These are phyloP conservation scores for Wickerhamiella parazyma DNA, from an alignment of 805 yeast genomes.

Conservation along the genomic window DNA sequence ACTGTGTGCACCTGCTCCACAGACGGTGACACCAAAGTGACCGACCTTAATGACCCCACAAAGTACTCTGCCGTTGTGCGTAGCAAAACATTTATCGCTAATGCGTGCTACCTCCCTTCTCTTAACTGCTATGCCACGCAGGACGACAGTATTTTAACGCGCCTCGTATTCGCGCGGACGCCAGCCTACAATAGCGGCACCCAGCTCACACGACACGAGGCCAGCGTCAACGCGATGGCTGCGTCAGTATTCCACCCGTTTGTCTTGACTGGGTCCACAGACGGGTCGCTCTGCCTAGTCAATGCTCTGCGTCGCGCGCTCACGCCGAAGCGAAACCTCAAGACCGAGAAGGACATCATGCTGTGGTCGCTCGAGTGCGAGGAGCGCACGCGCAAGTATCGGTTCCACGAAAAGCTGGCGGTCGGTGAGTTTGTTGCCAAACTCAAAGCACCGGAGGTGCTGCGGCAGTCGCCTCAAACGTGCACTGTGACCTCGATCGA, in stretches of 20 bases:
- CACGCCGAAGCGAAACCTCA: slow-evolving; percentile 19
- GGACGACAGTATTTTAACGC: slow-evolving; percentile 31
- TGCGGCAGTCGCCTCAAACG: slow-evolving; percentile 33
- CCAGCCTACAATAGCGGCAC: slow-evolving; percentile 20
- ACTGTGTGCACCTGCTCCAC: slow-evolving; percentile 28
- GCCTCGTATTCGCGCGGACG: slow-evolving; percentile 29
- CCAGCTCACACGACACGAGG: slow-evolving; percentile 30
- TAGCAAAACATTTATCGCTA: neutral
- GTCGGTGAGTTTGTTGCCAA: slow-evolving; percentile 24
- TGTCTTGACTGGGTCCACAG: slow-evolving; percentile 35
- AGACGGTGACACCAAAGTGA: slow-evolving; percentile 32
- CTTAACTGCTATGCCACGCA: slow-evolving; percentile 28
- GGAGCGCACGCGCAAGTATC: slow-evolving; percentile 28
- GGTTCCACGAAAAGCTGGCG: slow-evolving; percentile 30
- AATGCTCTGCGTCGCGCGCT: slow-evolving; percentile 28
- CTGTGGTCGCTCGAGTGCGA: slow-evolving; percentile 30
- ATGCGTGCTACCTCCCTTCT: slow-evolving; percentile 5
- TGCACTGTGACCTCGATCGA: slow-evolving; percentile 36
- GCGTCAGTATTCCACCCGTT: slow-evolving; percentile 36
- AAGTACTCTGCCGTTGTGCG: neutral
- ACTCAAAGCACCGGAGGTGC: slow-evolving; percentile 18
- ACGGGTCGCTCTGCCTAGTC: slow-evolving; percentile 33
- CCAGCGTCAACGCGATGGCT: slow-evolving; percentile 29
- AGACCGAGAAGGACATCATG: slow-evolving; percentile 16
- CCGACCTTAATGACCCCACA: slow-evolving; percentile 24